These are phyloP conservation scores for Micromonas commoda DNA, from an alignment of 139 green algal genomes.

Conservation along the genomic window DNA sequence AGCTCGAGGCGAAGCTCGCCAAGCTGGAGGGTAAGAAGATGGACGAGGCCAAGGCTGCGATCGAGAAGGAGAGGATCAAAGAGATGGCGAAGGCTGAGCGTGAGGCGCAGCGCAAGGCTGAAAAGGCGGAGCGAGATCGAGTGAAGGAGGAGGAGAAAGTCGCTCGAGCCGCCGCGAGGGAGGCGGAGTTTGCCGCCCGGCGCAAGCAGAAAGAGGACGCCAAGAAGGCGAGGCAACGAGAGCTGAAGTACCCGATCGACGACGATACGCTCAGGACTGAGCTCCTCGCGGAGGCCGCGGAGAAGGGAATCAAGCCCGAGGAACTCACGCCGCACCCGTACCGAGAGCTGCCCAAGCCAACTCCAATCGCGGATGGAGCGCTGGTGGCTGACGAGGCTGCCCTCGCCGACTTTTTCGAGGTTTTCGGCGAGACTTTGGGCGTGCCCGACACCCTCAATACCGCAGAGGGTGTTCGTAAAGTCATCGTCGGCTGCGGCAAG, in stretches of 20 bases:
- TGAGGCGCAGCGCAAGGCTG: neutral
- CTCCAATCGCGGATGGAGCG: neutral
- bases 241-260: slow-evolving; percentile 12
- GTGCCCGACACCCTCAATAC: neutral
- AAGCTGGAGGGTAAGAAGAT: neutral
- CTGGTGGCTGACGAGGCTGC: neutral
- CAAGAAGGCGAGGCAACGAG: neutral
- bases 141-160: slow-evolving; percentile 12
- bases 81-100: neutral
- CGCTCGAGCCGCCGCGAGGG: neutral
- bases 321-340: no score
- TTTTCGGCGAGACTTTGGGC: neutral
- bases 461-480: neutral
- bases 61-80: slow-evolving; percentile 10
- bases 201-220: slow-evolving; percentile 3
- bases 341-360: neutral
- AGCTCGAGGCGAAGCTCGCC: neutral
- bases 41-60: neutral
- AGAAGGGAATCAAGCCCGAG: neutral
- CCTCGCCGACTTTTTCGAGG: neutral
- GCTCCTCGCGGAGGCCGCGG: neutral
- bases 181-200: neutral
- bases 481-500: neutral
- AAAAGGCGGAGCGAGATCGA: neutral
- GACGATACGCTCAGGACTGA: neutral